These are phyloP conservation scores for Adansonia grandidieri DNA, from an alignment of 441 rosid genomes.

Conservation along the genomic window DNA sequence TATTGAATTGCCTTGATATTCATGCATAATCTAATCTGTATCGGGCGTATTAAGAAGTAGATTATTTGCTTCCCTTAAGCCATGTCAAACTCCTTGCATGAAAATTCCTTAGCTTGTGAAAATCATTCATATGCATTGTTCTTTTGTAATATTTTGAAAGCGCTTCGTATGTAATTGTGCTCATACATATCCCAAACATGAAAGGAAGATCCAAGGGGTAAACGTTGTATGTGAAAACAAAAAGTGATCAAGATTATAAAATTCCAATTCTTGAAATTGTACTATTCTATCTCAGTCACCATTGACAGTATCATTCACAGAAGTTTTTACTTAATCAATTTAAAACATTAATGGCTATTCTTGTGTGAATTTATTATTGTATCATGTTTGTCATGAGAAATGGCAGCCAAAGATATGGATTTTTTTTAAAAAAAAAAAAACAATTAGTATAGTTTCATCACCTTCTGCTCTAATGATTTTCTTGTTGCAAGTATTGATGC, in stretches of 20 bases:
- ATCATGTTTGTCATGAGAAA: not conserved
- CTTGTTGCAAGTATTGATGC: too few species aligned
- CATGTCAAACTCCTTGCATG: not conserved
- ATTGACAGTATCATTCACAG: conserved; percentile 26
- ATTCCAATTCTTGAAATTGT: not conserved
- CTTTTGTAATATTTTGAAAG: not conserved
- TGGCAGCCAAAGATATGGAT: too few species aligned
- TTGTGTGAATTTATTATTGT: not conserved
- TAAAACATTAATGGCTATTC: not conserved
- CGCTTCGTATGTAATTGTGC: not conserved
- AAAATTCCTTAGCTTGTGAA: not conserved
- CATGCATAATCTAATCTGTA: not conserved
- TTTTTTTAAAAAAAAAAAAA: too few species aligned
- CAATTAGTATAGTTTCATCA: too few species aligned
- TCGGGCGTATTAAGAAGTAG: not conserved
- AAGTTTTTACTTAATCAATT: conserved; percentile 20
- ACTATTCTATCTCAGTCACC: not conserved
- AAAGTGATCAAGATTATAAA: not conserved
- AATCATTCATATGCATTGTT: not conserved
- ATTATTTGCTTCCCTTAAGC: not conserved
- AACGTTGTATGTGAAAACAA: not conserved
- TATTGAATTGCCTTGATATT: not conserved
- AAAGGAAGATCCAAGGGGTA: not conserved
- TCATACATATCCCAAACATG: not conserved
- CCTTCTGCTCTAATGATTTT: not conserved